Base-by-base conservation (phyloP, 768 basidiomycete species). In the Leccinum fibrillosum region DNA sequence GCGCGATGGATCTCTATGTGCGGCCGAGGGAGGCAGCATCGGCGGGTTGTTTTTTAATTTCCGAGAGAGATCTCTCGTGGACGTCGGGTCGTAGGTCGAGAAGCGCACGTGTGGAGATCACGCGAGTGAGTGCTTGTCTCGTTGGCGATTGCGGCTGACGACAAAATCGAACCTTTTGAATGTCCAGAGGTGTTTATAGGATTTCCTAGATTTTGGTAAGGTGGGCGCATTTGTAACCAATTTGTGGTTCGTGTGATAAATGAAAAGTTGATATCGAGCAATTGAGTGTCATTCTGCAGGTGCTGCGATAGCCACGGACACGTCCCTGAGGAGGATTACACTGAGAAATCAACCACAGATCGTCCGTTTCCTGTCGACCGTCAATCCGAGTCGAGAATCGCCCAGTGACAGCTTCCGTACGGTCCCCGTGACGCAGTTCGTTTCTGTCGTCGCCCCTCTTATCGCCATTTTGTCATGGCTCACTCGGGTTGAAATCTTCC, bases 41-140 rank as follows among this genome's bases (percentile, higher is more conserved):
- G 66, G 67, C 59, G 62, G 64, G 19, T 49, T 57, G 60, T 35
- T 34, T 59, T 59, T 64, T 69, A 55, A 69, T 68, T 67, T 69
- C 65, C 68, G 68, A 67, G 25, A 59, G 49, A 61, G 49, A 35
- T 50, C 53, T 55, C 48, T 44, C 23, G 52, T 39, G 23, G 35
- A 23, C 25, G 42, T 44, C 42, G 42, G 42, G 44, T 57, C 28
- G 63, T 62, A 53, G 47, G 63, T 53, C 25, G 48, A 35, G 28
- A 45, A 55, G 47, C n/a, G 48, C 56, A 55, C 59, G 56, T 58
- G 64, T 53, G 53, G 42, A 13, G 52, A 30, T 19, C 42, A 44
- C 42, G 19, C 42, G 19, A 44, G 42, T 44, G 42, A 44, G 42
- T 44, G 42, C 19, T 44, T 44, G 42, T 44, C 10, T 44, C 42